A percentile compares a stretch with the other conserved stretches of the same genome.
Conservation (phyloP, 176 grass and related monocot genomes). For the Oropetium thomaeum region DNA sequence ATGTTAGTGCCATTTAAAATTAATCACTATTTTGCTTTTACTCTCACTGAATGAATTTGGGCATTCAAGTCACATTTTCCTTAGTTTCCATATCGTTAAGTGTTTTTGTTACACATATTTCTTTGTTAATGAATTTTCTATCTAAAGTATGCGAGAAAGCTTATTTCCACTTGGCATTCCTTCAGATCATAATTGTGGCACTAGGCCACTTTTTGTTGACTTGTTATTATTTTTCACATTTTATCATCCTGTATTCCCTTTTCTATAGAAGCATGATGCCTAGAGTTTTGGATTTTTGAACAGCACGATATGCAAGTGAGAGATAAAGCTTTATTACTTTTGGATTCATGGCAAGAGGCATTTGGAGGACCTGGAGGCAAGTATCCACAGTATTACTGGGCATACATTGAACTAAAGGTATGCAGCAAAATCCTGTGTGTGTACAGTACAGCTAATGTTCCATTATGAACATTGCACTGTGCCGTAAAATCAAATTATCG, state of each 20-base stretch:
- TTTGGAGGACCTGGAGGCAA: conserved; percentile 92
- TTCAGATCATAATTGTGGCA: not conserved
- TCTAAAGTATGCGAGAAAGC: not conserved
- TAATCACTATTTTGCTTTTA: not conserved
- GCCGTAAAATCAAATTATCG: not conserved
- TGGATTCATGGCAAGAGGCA: conserved; percentile 99
- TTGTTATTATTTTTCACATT: conserved; percentile 15
- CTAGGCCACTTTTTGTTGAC: not conserved
- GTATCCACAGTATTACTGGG: conserved; percentile 89
- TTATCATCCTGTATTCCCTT: not conserved
- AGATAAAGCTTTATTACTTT: conserved; percentile 75
- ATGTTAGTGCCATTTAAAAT: not conserved
- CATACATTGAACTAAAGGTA: conserved; percentile 90
- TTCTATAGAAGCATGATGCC: not conserved
- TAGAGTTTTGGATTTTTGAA: conserved; percentile 6
- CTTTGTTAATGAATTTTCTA: conserved; percentile 1
- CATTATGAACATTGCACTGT: not conserved
- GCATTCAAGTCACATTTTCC: not conserved
- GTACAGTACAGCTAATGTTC: not conserved
- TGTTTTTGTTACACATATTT: not conserved
- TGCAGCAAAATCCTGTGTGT: not conserved
- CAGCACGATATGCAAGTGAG: conserved; percentile 96
- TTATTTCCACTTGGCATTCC: conserved; percentile 1
- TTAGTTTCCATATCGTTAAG: not conserved
- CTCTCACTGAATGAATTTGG: not conserved